Conservation (phyloP, 1,284 basidiomycete species). For the Rhodotorula sp. region DNA sequence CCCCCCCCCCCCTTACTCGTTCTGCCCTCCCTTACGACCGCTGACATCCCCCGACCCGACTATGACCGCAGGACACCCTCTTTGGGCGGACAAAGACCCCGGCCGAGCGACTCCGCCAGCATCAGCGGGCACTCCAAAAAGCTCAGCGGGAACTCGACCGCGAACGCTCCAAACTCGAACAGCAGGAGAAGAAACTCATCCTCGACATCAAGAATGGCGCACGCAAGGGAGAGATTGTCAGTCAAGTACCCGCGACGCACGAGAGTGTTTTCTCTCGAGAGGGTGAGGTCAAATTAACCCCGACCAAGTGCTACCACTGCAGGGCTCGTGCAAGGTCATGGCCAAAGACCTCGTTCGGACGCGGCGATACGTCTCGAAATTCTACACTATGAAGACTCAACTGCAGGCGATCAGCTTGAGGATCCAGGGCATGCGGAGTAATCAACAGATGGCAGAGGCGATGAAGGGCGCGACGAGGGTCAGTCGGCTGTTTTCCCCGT, state of each 20-base stretch:
- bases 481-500: conserved; percentile 45
- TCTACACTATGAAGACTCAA: conserved; percentile 98
- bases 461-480: conserved; percentile 97
- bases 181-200: conserved; percentile 61
- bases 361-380: conserved; percentile 92
- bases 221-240: conserved; percentile 90
- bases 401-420: conserved; percentile 92
- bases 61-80: conserved; percentile 54
- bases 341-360: conserved; percentile 97
- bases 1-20: fast-evolving
- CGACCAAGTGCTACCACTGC: conserved; percentile 7
- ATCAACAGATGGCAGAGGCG: conserved; percentile 98
- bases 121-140: conserved; percentile 91
- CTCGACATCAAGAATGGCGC: conserved; percentile 95
- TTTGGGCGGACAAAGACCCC: conserved; percentile 93
- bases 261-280: too few relatives aligned
- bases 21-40: neutral
- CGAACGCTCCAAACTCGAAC: conserved; percentile 89
- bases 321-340: conserved; percentile 99
- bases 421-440: conserved; percentile 93
- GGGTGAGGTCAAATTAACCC: neutral
- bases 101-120: conserved; percentile 90
- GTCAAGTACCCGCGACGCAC: conserved; percentile 41
- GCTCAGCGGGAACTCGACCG: conserved; percentile 96
- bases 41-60: too few relatives aligned